phyloP scores from a whole-genome alignment of 2,329 filamentous ascomycete species.

The Bipolaris victoriae region DNA sequence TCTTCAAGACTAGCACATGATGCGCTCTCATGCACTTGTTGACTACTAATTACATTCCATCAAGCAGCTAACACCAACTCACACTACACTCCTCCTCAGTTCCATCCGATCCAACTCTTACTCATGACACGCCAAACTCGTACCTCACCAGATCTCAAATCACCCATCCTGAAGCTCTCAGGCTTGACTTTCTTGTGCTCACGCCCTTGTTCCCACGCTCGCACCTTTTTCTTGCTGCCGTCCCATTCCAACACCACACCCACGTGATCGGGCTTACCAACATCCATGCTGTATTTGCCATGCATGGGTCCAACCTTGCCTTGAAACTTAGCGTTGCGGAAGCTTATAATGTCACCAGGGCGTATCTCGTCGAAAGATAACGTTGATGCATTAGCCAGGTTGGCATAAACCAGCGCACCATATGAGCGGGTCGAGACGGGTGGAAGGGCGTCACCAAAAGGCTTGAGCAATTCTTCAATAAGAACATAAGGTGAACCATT shows the following conservation, averaged over 20 bases:
- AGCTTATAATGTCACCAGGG: constrained; percentile 86
- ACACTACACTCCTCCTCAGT: background rate
- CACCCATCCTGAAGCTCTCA: constrained; percentile 92
- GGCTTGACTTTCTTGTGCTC: constrained; percentile 93
- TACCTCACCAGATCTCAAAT: constrained; percentile 90
- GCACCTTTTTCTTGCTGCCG: constrained; percentile 95
- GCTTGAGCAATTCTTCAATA: constrained; percentile 77
- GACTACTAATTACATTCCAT: background rate
- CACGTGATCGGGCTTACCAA: constrained; percentile 88
- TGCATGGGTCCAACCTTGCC: constrained; percentile 96
- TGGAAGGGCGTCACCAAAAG: constrained; percentile 73
- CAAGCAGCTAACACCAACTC: background rate
- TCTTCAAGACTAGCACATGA: constrained; percentile 1
- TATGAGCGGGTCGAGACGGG: constrained; percentile 90
- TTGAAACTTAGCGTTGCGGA: constrained; percentile 93
- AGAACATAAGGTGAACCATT: constrained; percentile 82
- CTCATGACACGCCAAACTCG: constrained; percentile 98
- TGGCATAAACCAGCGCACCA: constrained; percentile 90
- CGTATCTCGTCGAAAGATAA: constrained; percentile 92
- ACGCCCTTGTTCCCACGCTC: constrained; percentile 92
- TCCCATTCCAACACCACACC: constrained; percentile 96
- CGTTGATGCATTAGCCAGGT: constrained; percentile 91
- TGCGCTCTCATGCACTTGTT: background rate
- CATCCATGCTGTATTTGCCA: constrained; percentile 86
- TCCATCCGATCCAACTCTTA: constrained; percentile 89